These are phyloP conservation scores for Tulasnella calospora DNA, from an alignment of 768 basidiomycete genomes.

Conservation along the genomic window DNA sequence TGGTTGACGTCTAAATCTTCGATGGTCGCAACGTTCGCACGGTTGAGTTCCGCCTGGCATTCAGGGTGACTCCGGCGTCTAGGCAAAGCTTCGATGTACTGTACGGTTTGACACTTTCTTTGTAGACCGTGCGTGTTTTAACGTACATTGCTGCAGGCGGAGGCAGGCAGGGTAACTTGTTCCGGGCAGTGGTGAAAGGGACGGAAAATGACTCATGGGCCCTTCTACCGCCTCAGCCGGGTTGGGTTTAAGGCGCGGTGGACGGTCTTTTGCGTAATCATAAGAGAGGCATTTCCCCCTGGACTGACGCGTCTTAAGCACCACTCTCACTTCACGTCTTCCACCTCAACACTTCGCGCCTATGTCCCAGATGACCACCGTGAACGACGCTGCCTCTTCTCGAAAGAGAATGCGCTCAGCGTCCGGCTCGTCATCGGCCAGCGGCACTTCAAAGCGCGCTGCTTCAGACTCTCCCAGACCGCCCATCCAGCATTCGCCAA, in stretches of 20 bases:
- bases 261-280: not conserved
- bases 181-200: not conserved
- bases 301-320: conserved; percentile 5
- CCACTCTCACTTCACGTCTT: not conserved
- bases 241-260: conserved; percentile 2
- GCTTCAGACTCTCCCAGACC: conserved; percentile 56
- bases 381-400: conserved; percentile 1
- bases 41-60: not conserved
- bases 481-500: conserved; percentile 27
- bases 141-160: not conserved
- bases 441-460: conserved; percentile 58
- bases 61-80: not conserved
- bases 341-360: not conserved
- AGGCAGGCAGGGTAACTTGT: not conserved
- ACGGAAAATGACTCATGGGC: not conserved
- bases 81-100: not conserved
- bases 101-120: not conserved
- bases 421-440: conserved; percentile 19
- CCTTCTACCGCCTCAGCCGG: not conserved
- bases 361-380: conserved; percentile 11
- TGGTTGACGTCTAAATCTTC: conserved; percentile 18
- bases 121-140: not conserved
- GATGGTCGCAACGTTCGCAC: conserved; percentile 1
- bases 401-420: conserved; percentile 19
- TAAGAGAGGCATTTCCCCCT: not conserved